Percentiles rank a stretch among this genome's conserved stretches.
Evolutionary conservation across 1,284 basidiomycete genomes (phyloP).

Genomic region (Mycena sp.): DNA sequence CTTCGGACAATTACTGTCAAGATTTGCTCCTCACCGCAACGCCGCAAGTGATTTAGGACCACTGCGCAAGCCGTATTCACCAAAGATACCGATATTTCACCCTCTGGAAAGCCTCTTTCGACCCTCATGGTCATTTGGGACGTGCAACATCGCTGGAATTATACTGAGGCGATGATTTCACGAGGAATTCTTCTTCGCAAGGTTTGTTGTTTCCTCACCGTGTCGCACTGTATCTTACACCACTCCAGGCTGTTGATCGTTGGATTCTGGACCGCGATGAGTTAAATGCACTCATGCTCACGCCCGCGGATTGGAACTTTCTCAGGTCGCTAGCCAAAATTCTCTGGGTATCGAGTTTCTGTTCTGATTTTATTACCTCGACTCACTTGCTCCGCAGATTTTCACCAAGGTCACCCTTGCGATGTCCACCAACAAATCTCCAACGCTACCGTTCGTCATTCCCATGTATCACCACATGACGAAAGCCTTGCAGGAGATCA

Average conservation of each 20-base stretch:
- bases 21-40: slow-evolving; percentile 1
- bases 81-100: not conserved
- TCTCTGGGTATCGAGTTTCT: too few species aligned
- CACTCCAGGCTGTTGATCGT: too few species aligned
- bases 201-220: slow-evolving; percentile 13
- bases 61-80: not conserved
- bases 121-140: slow-evolving; percentile 35
- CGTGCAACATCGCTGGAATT: slow-evolving; percentile 39
- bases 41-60: not conserved
- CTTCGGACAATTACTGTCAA: not conserved
- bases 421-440: not conserved
- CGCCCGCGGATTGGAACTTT: too few species aligned
- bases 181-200: slow-evolving; percentile 26
- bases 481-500: too few species aligned
- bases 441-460: slow-evolving; percentile 1
- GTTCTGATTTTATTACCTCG: too few species aligned
- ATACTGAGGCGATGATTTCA: slow-evolving; percentile 38
- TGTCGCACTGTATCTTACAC: too few species aligned
- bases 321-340: too few species aligned
- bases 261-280: too few species aligned
- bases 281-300: too few species aligned
- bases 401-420: not conserved
- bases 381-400: too few species aligned
- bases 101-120: slow-evolving; percentile 1
- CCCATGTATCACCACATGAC: slow-evolving; percentile 4